Base-by-base conservation (phyloP, 257 asterid species). In the Coffea eugenioides region DNA sequence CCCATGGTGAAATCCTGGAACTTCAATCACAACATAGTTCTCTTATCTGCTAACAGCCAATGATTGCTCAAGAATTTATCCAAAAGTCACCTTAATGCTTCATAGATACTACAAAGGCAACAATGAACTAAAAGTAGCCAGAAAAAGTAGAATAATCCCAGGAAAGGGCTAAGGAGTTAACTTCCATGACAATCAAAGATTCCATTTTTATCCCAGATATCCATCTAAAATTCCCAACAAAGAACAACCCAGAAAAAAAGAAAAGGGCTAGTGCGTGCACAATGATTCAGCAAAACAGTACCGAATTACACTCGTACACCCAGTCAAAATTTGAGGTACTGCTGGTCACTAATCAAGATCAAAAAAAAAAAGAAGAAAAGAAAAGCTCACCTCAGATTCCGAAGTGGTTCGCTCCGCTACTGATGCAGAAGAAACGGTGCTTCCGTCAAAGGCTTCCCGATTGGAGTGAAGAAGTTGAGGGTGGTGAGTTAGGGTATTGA, bases 311-410 rank as follows among this genome's bases (percentile, higher is more conserved):
- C 69, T 8, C 54, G 25, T 9, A 57, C 2, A 71, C 64, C 36
- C 3, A 43, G 21, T 73, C 69, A 49, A 14, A 12, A 36, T 18
- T 49, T 5, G 20, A 73, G 46, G 65, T 39, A 23, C 34, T 36
- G 13, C 79, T 8, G 9, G 3, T 23, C 46, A 8, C 69, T 51
- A n/a, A 73, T 45, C 25, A 65, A 51, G 74, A 73, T 74, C 69
- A 73, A 39, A 39, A 39, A 4, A 4, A 4, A 4, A 39, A 2
- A 39, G 3, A 4, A 39, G 43, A 39, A 39, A 39, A 51, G 15
- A 51, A 73, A 80, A 66, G 20, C 34, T 74, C 64, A 80, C 83
- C 79, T 80, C 31, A 64, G 74, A 66, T 73, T 64, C 79, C 43
- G 49, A 62, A 73, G n/a, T 34, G 31, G 43, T 69, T 21, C 39